Conservation (phyloP, 371 early-diverging fungal species). For the Mortierella sp. region DNA sequence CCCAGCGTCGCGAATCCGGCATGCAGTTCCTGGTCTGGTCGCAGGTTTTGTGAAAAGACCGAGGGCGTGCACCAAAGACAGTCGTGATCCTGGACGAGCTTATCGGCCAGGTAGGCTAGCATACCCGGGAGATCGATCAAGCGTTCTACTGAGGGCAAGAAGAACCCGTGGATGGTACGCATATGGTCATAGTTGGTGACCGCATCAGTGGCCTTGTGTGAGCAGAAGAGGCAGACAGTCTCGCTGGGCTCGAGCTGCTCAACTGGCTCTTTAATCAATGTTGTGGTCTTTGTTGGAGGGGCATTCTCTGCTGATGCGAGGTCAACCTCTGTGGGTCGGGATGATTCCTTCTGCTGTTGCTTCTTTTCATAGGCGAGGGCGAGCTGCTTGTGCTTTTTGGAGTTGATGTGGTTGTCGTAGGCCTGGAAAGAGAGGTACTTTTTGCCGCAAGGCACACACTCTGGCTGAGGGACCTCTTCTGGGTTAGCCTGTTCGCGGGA, state of each 20-base stretch:
- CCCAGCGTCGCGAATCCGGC: conserved; percentile 59
- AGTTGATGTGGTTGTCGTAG: conserved; percentile 66
- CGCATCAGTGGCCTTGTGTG: conserved; percentile 27
- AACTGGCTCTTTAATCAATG: conserved; percentile 12
- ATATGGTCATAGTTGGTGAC: conserved; percentile 67
- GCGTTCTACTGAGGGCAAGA: conserved; percentile 72
- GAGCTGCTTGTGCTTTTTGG: conserved; percentile 72
- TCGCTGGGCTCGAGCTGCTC: conserved; percentile 40
- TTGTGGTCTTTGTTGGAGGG: not conserved
- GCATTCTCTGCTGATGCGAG: not conserved
- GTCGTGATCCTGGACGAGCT: conserved; percentile 64
- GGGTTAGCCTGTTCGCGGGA: conserved; percentile 52
- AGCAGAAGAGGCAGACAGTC: conserved; percentile 61
- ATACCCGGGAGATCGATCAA: conserved; percentile 68
- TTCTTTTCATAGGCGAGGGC: conserved; percentile 37
- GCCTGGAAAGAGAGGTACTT: conserved; percentile 69
- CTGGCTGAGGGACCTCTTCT: conserved; percentile 37
- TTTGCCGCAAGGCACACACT: conserved; percentile 60
- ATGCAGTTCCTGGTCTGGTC: conserved; percentile 47
- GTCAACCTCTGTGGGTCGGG: conserved; percentile 2
- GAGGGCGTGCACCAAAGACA: conserved; percentile 71
- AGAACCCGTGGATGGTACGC: conserved; percentile 71
- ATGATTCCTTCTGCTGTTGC: conserved; percentile 19
- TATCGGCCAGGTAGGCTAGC: conserved; percentile 69
- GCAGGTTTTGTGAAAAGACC: conserved; percentile 33